Base-by-base conservation (phyloP, 495 filamentous ascomycete genomes). In the Achaetomiella virescens region DNA sequence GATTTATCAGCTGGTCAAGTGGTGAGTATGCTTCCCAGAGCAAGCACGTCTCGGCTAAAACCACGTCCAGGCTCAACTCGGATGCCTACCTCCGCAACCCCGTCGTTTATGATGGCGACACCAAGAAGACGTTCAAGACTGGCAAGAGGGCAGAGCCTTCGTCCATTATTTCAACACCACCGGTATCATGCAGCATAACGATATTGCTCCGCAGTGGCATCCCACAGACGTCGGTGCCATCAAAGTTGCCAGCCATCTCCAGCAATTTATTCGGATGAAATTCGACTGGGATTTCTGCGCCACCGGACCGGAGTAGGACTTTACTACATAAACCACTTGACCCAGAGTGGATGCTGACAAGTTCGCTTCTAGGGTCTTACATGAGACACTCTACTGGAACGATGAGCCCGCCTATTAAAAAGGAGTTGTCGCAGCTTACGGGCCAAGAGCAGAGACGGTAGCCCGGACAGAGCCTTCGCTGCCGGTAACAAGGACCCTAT, bases 111-210 rank as follows among this genome's bases (percentile, higher is more conserved):
- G 72, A 78, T 55, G 73, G 67, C 18, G 64, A 71, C 25, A 75
- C 65, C 18, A 75, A 75, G 59, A 69, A 67, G 47, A 72, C 62
- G 12, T 70, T 64, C 22, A 67, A 43, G 7, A 68, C 66, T 1
- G 66, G 70, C 48, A 64, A 58, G 45, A 63, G 12, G 63, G 37
- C 25, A 12, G 27, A 31, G 61, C 78, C 0, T 87, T 83, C 51
- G 83, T 88, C 25, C 79, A 86, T 67, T 84, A 84, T 59, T 87
- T 87, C 66, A 81, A 84, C 63, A 86, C 83, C 2, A 80, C 73
- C 15, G 85, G 84, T 3, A 82, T 87, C 29, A 55, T 88, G 58
- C 82, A 86, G 61, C 83, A 88, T 59, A 87, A 87, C 53, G 84
- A 87, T 60, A 83, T 86, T 50, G 79, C 72, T 5, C 85, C 84